Percentiles rank a stretch among this genome's conserved stretches.
These are phyloP conservation scores for Boletus rex-veris DNA, from an alignment of 768 basidiomycete genomes.

Conservation along the genomic window DNA sequence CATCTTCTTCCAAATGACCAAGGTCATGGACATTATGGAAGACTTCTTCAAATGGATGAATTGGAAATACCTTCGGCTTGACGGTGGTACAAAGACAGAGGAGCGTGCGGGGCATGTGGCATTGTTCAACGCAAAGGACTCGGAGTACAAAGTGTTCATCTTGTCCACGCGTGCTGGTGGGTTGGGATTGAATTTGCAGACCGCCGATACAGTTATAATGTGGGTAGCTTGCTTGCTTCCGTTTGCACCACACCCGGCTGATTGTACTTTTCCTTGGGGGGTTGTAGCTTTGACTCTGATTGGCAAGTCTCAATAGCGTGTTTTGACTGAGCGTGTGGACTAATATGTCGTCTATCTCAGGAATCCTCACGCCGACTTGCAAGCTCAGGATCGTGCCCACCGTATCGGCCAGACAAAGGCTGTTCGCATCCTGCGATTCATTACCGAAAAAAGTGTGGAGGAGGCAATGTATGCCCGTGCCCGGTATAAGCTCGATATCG, in stretches of 20 bases:
- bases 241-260: constrained; percentile 1
- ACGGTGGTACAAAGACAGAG: constrained; percentile 95
- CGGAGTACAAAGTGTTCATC: constrained; percentile 89
- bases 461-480: constrained; percentile 97
- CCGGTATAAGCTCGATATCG: constrained; percentile 94
- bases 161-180: constrained; percentile 92
- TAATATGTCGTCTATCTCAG: constrained; percentile 32
- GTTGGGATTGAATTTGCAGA: constrained; percentile 91
- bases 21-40: constrained; percentile 98
- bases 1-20: constrained; percentile 99
- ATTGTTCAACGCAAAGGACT: constrained; percentile 84
- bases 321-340: not conserved
- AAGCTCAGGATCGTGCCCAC: constrained; percentile 99
- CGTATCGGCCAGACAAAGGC: constrained; percentile 99
- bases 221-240: constrained; percentile 36
- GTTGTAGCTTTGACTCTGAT: constrained; percentile 70
- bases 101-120: constrained; percentile 87
- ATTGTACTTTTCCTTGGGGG: not conserved
- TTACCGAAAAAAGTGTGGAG: constrained; percentile 97
- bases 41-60: constrained; percentile 88
- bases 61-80: constrained; percentile 87
- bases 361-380: constrained; percentile 99
- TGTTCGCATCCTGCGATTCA: constrained; percentile 93
- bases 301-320: constrained; percentile 38
- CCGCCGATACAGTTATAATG: constrained; percentile 96